Conservation (phyloP, 2,329 filamentous ascomycete species). For the Nemania diffusa region DNA sequence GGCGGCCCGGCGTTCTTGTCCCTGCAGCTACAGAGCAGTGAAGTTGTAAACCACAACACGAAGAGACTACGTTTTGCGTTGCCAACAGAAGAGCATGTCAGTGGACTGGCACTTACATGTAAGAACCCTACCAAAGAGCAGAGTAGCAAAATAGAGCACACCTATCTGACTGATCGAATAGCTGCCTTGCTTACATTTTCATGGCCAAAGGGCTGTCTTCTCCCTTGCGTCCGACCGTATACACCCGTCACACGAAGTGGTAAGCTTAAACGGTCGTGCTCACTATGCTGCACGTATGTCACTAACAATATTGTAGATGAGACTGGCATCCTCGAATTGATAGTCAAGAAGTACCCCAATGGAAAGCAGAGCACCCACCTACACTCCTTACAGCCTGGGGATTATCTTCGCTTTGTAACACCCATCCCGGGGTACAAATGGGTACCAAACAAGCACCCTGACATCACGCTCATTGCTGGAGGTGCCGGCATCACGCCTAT, state of each 20-base stretch:
- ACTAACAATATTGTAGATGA: constrained; percentile 54
- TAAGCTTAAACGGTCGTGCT: constrained; percentile 43
- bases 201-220: constrained; percentile 65
- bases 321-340: constrained; percentile 68
- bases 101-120: constrained; percentile 63
- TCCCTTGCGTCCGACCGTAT: constrained; percentile 73
- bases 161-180: constrained; percentile 36
- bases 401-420: constrained; percentile 67
- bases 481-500: constrained; percentile 79
- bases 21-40: constrained; percentile 61
- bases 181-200: constrained; percentile 69
- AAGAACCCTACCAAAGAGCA: constrained; percentile 31
- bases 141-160: background rate
- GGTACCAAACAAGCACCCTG: constrained; percentile 59
- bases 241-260: constrained; percentile 68
- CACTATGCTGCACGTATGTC: background rate
- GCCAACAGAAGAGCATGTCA: constrained; percentile 57
- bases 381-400: constrained; percentile 72
- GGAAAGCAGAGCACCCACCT: constrained; percentile 73
- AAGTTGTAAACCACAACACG: constrained; percentile 67
- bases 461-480: constrained; percentile 74
- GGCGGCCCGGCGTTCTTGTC: constrained; percentile 56
- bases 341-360: constrained; percentile 75
- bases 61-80: constrained; percentile 67
- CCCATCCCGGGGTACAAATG: constrained; percentile 66